Base-by-base conservation (phyloP, 768 basidiomycete species). In the Lactarius hengduanensis region DNA sequence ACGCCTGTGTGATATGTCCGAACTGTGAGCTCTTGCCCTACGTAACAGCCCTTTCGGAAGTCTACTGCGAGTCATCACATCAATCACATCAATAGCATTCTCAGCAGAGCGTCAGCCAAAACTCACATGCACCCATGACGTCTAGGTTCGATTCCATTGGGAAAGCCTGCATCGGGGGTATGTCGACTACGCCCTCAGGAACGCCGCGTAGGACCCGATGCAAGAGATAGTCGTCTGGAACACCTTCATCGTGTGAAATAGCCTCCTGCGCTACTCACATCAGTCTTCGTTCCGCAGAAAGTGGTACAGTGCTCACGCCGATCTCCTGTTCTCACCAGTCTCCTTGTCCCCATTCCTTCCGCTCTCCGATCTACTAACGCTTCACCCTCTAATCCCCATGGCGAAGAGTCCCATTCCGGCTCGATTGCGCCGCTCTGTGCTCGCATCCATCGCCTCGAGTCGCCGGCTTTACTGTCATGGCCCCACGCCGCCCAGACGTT, bases 91-190 rank as follows among this genome's bases (percentile, higher is more conserved):
- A 22, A 54, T 36, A 15, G 72, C 45, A 26, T 20, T n/a, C 20
- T 28, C 50, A 26, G 11, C 26, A 53, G 50, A 53, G 50, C 50
- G 50, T 26, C 50, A 26, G 50, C 11, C 5, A 53, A 11, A 32
- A 81, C 90, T 77, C 72, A 97, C 96, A 79, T 73, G 87, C 96
- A 59, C 95, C 94, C 91, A 98, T 98, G 50, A 91, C 79, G 74
- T 99, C 97, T 71, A 98, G 78, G 76, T 96, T 94, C 8, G 92
- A 94, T 69, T 99, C 96, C 80, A 98, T 89, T 4, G 97, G 97
- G 69, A 98, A 88, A 0, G 93, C 86, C 10, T 88, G 84, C 73
- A 87, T 82, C 16, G 93, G 88, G 5, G 78, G 76, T 3, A 97
- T 89, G 73, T 99, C 97, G 0, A 74, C 73, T 13, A 78, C 78